Percentiles rank a stretch among this genome's conserved stretches.
These are phyloP conservation scores for Hypholoma sublateritium DNA, from an alignment of 768 basidiomycete genomes.

Conservation along the genomic window DNA sequence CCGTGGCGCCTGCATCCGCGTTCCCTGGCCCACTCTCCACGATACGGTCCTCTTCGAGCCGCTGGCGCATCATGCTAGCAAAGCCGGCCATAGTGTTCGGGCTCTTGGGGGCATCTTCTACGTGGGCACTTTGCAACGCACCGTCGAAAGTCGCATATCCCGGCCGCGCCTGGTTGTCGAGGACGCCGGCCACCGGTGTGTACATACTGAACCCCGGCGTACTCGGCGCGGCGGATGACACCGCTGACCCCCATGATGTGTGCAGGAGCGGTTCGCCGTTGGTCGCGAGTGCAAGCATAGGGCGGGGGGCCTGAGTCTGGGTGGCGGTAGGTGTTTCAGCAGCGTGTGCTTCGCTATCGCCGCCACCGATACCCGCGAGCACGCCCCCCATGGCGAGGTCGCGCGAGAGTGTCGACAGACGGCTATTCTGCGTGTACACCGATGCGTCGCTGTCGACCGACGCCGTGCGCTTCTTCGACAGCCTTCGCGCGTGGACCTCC, in stretches of 20 bases:
- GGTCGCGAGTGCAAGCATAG: slow-evolving; percentile 19
- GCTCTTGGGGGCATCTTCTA: slow-evolving; percentile 7
- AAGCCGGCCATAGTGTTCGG: slow-evolving; percentile 28
- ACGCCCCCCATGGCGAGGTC: slow-evolving; percentile 8
- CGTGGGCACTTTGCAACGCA: slow-evolving; percentile 15
- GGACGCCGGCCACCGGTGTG: slow-evolving; percentile 13
- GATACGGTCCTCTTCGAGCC: slow-evolving; percentile 29
- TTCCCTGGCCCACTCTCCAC: too few species aligned
- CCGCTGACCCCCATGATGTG: slow-evolving; percentile 38
- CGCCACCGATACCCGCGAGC: background rate
- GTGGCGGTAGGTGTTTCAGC: background rate
- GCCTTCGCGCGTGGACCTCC: background rate
- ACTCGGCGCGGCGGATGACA: slow-evolving; percentile 23
- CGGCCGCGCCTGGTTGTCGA: slow-evolving; percentile 2
- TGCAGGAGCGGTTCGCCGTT: slow-evolving; percentile 34
- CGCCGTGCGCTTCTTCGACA: slow-evolving; percentile 11
- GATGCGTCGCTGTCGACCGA: slow-evolving; percentile 34
- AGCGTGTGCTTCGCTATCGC: background rate
- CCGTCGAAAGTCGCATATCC: background rate
- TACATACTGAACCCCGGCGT: slow-evolving; percentile 10
- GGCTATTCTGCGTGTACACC: slow-evolving; percentile 35
- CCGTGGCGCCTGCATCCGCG: too few species aligned
- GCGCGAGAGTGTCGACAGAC: slow-evolving; percentile 16
- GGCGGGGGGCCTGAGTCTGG: slow-evolving; percentile 16
- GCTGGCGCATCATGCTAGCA: slow-evolving; percentile 36